phyloP scores from a whole-genome alignment of 257 asterid genomes.

The Solanum commersonii region DNA sequence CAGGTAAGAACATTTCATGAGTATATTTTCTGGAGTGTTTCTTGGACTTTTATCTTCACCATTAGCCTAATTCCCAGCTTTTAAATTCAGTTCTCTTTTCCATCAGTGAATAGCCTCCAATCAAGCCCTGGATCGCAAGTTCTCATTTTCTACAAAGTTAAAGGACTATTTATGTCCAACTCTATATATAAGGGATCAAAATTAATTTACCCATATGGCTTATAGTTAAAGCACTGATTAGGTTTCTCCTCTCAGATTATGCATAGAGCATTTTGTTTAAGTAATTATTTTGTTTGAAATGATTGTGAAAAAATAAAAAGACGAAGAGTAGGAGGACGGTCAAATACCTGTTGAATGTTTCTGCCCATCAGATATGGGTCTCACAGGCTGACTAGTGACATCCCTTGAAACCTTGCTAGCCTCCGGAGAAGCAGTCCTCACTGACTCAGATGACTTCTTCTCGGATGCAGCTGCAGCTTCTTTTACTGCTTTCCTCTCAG shows the following conservation, averaged over 20 bases:
- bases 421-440: slow-evolving; percentile 11
- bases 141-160: not conserved
- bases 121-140: not conserved
- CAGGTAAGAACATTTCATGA: not conserved
- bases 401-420: slow-evolving; percentile 15
- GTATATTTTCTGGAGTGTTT: not conserved
- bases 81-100: not conserved
- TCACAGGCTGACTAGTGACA: slow-evolving; percentile 8
- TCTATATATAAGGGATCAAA: not conserved
- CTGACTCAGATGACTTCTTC: slow-evolving; percentile 28
- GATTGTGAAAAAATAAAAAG: not conserved
- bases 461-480: slow-evolving; percentile 61
- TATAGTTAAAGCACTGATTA: not conserved
- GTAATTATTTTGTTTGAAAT: not conserved
- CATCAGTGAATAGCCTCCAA: not conserved
- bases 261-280: not conserved
- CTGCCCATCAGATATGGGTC: slow-evolving; percentile 15
- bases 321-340: not conserved
- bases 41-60: not conserved
- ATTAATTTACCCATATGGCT: not conserved
- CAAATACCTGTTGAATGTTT: slow-evolving; percentile 39
- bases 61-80: not conserved
- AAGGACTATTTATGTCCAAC: not conserved
- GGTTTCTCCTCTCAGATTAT: not conserved
- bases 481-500: slow-evolving; percentile 54